Conservation (phyloP, 768 basidiomycete species). For the Tubosaeta brunneosetosa region DNA sequence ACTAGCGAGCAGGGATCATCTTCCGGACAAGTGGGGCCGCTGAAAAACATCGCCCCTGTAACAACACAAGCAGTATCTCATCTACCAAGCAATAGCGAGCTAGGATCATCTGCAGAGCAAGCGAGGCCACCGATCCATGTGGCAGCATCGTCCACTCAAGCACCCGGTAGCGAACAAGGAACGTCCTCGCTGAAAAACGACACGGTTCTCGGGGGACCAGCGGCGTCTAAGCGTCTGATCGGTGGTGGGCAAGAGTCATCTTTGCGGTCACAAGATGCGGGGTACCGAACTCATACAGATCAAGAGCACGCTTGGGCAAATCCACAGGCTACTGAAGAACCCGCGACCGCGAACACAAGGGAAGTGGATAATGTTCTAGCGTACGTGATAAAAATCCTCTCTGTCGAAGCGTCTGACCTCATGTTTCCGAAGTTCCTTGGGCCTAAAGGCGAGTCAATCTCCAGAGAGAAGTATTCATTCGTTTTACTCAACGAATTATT, state of each 20-base stretch:
- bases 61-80: too few species aligned
- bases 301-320: background rate
- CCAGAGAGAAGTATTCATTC: background rate
- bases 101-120: too few species aligned
- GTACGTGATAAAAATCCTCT: background rate
- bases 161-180: background rate
- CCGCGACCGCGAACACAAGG: background rate
- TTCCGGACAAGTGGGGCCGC: too few species aligned
- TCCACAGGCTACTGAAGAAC: background rate
- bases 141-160: too few species aligned
- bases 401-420: background rate
- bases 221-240: too few species aligned
- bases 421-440: background rate
- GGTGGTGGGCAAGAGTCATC: too few species aligned
- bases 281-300: background rate
- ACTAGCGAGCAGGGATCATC: too few species aligned
- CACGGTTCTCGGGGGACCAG: too few species aligned
- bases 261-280: background rate
- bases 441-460: background rate
- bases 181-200: too few species aligned
- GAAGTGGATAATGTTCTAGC: background rate
- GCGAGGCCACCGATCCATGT: too few species aligned
- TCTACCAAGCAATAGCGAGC: too few species aligned
- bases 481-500: slow-evolving; percentile 3
- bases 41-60: too few species aligned